Conservation (phyloP, 306 rosid genomes). For the peach (Prunus persica) region DNA sequence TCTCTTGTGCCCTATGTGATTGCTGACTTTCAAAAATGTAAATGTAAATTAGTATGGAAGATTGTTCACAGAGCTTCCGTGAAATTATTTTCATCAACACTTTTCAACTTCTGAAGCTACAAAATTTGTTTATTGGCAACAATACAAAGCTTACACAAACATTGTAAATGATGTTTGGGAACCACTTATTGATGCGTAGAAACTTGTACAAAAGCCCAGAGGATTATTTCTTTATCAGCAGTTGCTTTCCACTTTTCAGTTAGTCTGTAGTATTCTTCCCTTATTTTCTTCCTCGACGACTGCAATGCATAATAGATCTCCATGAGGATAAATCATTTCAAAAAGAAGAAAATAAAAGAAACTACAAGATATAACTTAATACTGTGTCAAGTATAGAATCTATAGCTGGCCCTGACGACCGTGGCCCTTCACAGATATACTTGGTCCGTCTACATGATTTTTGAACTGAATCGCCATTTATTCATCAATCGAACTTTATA, state of each 20-base stretch:
- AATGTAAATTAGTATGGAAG: not conserved
- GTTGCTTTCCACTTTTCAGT: conserved; percentile 33
- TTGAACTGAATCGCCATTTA: not conserved
- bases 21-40: not conserved
- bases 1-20: too few relatives aligned
- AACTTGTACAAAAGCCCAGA: not conserved
- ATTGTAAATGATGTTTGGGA: conserved; percentile 19
- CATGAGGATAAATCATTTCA: conserved; percentile 7
- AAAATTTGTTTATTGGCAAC: conserved; percentile 22
- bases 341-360: not conserved
- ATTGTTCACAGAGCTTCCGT: not conserved
- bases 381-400: not conserved
- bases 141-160: conserved; percentile 24
- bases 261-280: conserved; percentile 74
- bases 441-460: not conserved
- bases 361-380: not conserved
- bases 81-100: not conserved
- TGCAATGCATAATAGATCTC: conserved; percentile 34
- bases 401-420: too few relatives aligned
- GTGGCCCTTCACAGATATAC: too few relatives aligned
- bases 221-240: not conserved
- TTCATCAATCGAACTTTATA: not conserved
- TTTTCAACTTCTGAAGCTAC: conserved; percentile 2
- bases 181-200: conserved; percentile 21
- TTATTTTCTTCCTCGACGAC: conserved; percentile 56